Evolutionary conservation across 2,329 filamentous ascomycete genomes (phyloP).

Genomic region (Colletotrichum sp.): DNA sequence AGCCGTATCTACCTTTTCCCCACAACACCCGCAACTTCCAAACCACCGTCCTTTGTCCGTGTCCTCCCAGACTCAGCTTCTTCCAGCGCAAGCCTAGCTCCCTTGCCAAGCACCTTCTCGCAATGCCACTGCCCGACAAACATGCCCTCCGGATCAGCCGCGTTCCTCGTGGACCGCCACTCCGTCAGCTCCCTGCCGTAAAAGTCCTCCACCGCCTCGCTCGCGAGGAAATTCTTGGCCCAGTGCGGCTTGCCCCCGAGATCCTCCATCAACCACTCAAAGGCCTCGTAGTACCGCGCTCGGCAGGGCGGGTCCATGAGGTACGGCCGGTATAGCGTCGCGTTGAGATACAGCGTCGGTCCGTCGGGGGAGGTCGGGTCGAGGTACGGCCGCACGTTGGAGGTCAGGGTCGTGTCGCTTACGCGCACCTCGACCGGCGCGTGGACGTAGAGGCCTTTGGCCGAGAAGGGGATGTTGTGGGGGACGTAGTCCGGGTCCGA

Average conservation of each 20-base stretch:
- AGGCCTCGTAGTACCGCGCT: slow-evolving; percentile 83
- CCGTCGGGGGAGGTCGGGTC: slow-evolving; percentile 73
- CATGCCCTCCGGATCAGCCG: slow-evolving; percentile 81
- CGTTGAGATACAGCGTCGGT: slow-evolving; percentile 87
- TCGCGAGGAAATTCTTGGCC: slow-evolving; percentile 85
- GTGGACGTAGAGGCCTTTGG: slow-evolving; percentile 81
- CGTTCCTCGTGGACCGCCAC: slow-evolving; percentile 72
- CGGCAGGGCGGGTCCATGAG: slow-evolving; percentile 76
- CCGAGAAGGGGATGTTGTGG: slow-evolving; percentile 79
- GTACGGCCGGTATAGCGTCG: slow-evolving; percentile 87
- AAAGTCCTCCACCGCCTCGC: slow-evolving; percentile 63
- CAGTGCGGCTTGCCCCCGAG: slow-evolving; percentile 85
- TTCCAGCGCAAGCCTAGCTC: slow-evolving; percentile 37
- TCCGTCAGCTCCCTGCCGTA: slow-evolving; percentile 71
- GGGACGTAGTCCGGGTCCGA: slow-evolving; percentile 68
- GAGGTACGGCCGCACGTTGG: slow-evolving; percentile 51
- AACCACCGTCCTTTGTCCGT: neutral
- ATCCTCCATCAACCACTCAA: slow-evolving; percentile 90
- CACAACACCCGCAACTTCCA: neutral
- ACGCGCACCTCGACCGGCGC: slow-evolving; percentile 93
- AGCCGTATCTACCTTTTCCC: neutral
- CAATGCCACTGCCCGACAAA: slow-evolving; percentile 93
- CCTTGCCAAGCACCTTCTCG: slow-evolving; percentile 61
- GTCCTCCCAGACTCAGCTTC: slow-evolving; percentile 33
- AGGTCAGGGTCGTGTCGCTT: slow-evolving; percentile 64